A percentile compares a stretch with the other conserved stretches of the same genome.
Conservation (phyloP, 768 basidiomycete genomes). For the Leccinellum albellum region DNA sequence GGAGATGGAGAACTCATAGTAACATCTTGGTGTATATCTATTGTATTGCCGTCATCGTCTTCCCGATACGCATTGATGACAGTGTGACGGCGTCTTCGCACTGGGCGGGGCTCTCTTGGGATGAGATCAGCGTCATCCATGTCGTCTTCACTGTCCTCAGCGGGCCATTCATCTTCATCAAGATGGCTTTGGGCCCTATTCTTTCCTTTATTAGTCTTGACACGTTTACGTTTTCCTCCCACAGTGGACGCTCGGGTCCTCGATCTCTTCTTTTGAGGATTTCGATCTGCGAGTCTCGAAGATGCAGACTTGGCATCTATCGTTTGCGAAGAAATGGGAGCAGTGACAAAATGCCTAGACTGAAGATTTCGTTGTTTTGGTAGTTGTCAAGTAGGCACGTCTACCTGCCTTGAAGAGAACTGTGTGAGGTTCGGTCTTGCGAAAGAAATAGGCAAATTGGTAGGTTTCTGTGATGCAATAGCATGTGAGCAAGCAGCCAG, state of each 20-base stretch:
- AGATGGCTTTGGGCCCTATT: slow-evolving; percentile 25
- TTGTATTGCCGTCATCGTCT: slow-evolving; percentile 18
- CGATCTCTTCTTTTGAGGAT: slow-evolving; percentile 18
- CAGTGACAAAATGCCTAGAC: slow-evolving; percentile 42
- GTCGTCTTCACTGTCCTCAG: slow-evolving; percentile 20
- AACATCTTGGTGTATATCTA: slow-evolving; percentile 9
- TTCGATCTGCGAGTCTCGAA: neutral
- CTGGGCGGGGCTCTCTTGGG: slow-evolving; percentile 23
- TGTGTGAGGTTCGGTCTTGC: slow-evolving; percentile 77
- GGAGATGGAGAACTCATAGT: slow-evolving; percentile 12
- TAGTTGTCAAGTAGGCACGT: neutral
- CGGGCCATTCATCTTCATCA: slow-evolving; percentile 23
- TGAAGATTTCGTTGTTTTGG: slow-evolving; percentile 12
- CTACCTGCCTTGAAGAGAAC: slow-evolving; percentile 72
- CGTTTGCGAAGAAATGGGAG: slow-evolving; percentile 19
- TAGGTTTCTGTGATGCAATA: slow-evolving; percentile 57
- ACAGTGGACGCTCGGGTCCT: slow-evolving; percentile 12
- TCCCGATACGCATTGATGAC: slow-evolving; percentile 26
- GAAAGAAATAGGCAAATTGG: slow-evolving; percentile 88
- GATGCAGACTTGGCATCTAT: slow-evolving; percentile 16
- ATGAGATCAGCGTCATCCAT: slow-evolving; percentile 9
- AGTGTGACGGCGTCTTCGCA: slow-evolving; percentile 30
- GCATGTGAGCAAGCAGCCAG: slow-evolving; percentile 1
- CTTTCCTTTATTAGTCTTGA: slow-evolving; percentile 42
- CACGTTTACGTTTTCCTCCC: slow-evolving; percentile 28